phyloP scores from a whole-genome alignment of 2,329 filamentous ascomycete species.

The Hymenoscyphus albidus region DNA sequence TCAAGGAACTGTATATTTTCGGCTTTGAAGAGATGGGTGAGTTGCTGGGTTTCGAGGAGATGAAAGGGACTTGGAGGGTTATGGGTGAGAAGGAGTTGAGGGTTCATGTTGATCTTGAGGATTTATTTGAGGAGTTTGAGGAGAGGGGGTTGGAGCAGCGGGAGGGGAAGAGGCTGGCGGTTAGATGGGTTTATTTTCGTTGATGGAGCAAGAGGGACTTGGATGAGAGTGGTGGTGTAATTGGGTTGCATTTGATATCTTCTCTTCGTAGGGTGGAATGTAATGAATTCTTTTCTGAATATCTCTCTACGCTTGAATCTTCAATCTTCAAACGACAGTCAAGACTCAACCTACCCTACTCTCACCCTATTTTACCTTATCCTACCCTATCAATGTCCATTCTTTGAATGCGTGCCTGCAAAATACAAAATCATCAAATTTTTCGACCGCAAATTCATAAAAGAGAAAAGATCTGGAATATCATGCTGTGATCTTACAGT shows the following conservation, averaged over 20 bases:
- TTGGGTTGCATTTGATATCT: background rate
- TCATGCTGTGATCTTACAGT: too few species aligned
- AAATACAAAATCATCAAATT: too few species aligned
- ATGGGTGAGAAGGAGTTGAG: conserved; percentile 60
- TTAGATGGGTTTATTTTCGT: conserved; percentile 6
- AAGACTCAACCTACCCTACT: too few species aligned
- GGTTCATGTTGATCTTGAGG: conserved; percentile 52
- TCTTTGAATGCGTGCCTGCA: too few species aligned
- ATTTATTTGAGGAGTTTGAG: conserved; percentile 31
- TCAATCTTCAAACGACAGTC: too few species aligned
- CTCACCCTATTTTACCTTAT: too few species aligned
- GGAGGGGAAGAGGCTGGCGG: conserved; percentile 6
- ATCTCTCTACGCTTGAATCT: too few species aligned
- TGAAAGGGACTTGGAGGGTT: conserved; percentile 51
- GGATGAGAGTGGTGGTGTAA: background rate
- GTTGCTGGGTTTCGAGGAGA: conserved; percentile 39
- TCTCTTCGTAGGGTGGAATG: background rate
- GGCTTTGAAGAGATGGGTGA: conserved; percentile 46
- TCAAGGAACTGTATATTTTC: conserved; percentile 54
- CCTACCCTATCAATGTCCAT: too few species aligned
- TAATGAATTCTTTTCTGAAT: background rate
- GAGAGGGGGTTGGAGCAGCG: conserved; percentile 11
- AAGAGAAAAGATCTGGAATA: too few species aligned
- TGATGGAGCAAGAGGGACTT: background rate
- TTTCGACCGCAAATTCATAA: too few species aligned